Evolutionary conservation across 192 early-diverging fungal species (phyloP).

Genomic region (Linnemannia elongata): DNA sequence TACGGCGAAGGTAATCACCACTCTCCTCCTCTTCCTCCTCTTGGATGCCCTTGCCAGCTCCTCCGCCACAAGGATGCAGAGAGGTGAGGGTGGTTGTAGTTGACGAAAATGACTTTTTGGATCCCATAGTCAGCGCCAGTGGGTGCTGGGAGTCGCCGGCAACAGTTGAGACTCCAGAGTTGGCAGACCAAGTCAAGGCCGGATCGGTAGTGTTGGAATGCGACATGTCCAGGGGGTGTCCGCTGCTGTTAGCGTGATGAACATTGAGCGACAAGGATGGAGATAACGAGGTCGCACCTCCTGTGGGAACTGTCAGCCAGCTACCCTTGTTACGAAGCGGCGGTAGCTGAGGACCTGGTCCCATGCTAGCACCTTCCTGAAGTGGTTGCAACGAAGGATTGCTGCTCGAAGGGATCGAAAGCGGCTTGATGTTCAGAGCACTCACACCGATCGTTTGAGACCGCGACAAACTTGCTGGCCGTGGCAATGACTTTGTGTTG

Average conservation of each 20-base stretch:
- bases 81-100: constrained; percentile 9
- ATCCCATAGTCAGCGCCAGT: background rate
- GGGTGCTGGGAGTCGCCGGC: constrained; percentile 6
- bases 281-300: constrained; percentile 8
- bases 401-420: constrained; percentile 27
- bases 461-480: constrained; percentile 28
- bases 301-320: constrained; percentile 49
- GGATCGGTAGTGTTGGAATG: constrained; percentile 30
- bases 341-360: constrained; percentile 17
- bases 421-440: constrained; percentile 43
- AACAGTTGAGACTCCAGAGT: constrained; percentile 12
- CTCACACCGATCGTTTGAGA: constrained; percentile 44
- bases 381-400: constrained; percentile 20
- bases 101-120: constrained; percentile 25
- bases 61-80: background rate
- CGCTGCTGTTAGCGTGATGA: background rate
- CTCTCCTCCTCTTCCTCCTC: constrained; percentile 35
- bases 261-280: constrained; percentile 35
- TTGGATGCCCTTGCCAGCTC: constrained; percentile 17
- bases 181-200: constrained; percentile 24
- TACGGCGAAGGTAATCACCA: background rate
- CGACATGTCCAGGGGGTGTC: constrained; percentile 10
- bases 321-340: constrained; percentile 22
- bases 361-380: constrained; percentile 15
- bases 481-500: constrained; percentile 48